These are phyloP conservation scores for Boletus barrowsii DNA, from an alignment of 768 basidiomycete genomes.

Conservation along the genomic window DNA sequence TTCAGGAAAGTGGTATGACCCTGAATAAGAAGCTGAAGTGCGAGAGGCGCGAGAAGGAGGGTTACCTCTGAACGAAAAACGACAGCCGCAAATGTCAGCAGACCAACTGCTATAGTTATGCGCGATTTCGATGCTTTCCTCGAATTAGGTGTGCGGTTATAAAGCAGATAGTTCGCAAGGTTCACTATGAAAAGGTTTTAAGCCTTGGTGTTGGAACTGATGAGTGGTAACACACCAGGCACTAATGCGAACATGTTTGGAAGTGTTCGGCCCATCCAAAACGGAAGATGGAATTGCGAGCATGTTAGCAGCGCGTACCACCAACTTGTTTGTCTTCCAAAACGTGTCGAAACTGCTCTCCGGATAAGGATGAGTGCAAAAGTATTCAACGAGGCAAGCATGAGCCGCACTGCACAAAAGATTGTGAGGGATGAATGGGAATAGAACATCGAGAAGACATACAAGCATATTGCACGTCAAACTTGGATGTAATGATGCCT, in stretches of 20 bases:
- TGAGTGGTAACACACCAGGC: conserved; percentile 51
- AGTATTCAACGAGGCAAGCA: conserved; percentile 66
- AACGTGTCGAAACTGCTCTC: conserved; percentile 59
- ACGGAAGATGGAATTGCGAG: conserved; percentile 88
- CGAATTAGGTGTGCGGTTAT: conserved; percentile 37
- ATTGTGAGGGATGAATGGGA: neutral
- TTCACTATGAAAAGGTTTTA: conserved; percentile 41
- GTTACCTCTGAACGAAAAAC: conserved; percentile 81
- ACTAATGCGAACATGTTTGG: conserved; percentile 93
- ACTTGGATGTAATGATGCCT: conserved; percentile 51
- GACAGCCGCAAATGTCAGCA: conserved; percentile 65
- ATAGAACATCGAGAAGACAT: conserved; percentile 21
- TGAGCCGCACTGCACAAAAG: conserved; percentile 58
- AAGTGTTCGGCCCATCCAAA: conserved; percentile 90
- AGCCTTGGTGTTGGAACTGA: neutral
- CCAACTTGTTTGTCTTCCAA: conserved; percentile 53
- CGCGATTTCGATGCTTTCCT: conserved; percentile 34
- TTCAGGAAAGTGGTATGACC: conserved; percentile 41
- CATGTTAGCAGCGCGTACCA: conserved; percentile 68
- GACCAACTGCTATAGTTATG: conserved; percentile 43
- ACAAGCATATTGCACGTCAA: conserved; percentile 72
- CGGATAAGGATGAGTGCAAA: conserved; percentile 60
- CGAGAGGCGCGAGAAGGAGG: conserved; percentile 60
- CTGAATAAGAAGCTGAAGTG: conserved; percentile 48
- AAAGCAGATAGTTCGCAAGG: conserved; percentile 49